Percentiles rank a stretch among this genome's conserved stretches.
Evolutionary conservation across 108 stramenopile genomes (phyloP).

Genomic region (Aurantiochytrium sp.): DNA sequence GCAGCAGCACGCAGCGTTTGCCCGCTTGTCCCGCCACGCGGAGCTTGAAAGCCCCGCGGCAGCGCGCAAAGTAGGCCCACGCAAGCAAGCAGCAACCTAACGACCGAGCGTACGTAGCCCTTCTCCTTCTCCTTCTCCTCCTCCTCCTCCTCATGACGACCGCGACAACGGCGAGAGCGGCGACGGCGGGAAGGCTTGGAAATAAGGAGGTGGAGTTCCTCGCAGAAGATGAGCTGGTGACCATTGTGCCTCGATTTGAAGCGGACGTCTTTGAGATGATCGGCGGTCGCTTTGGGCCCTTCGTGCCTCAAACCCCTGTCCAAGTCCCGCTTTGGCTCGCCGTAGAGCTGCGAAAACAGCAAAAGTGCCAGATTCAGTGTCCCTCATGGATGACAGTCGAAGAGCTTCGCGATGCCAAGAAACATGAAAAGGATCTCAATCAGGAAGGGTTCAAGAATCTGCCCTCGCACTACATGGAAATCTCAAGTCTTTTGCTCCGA

Average conservation of each 20-base stretch:
- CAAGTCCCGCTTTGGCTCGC: constrained; percentile 30
- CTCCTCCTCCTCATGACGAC: too few species aligned
- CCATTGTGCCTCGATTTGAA: neutral
- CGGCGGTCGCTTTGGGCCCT: constrained; percentile 18
- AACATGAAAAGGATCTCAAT: neutral
- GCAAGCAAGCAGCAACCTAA: too few species aligned
- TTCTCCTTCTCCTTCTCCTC: too few species aligned
- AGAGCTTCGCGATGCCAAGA: neutral
- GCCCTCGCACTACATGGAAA: constrained; percentile 1
- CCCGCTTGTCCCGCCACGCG: too few species aligned
- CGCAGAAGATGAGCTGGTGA: neutral
- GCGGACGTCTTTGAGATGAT: neutral
- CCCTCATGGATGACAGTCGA: neutral
- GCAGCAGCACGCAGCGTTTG: too few species aligned
- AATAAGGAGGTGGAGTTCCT: constrained; percentile 1
- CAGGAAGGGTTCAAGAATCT: neutral
- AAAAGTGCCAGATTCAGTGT: constrained; percentile 16
- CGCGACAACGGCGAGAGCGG: too few species aligned
- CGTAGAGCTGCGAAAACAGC: neutral
- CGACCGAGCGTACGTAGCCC: too few species aligned
- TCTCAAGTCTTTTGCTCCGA: neutral
- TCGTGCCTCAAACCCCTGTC: neutral
- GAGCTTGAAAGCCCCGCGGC: too few species aligned
- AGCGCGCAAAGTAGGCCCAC: too few species aligned
- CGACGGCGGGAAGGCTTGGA: neutral